Base-by-base conservation (phyloP, 208 protist species). In the Strigomonas oncopelti region DNA sequence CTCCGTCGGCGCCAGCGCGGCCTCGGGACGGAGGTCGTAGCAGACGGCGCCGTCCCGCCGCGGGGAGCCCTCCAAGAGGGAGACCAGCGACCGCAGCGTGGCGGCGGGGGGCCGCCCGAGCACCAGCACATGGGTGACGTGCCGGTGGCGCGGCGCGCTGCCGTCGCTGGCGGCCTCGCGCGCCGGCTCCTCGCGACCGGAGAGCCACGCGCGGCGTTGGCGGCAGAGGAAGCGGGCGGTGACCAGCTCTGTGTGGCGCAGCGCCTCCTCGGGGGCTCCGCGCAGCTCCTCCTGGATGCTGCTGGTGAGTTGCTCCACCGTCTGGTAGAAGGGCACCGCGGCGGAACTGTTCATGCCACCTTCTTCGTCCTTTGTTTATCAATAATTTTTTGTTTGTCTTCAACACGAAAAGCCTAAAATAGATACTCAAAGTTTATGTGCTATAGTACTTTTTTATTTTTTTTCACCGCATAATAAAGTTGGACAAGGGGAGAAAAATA, bases 151-250 rank as follows among this genome's bases (percentile, higher is more conserved):
- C 54, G 25, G n/a, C 28, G 32, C 1, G 32, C 54, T 8, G 25
- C 2, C 31, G 27, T n/a, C 32, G 51, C 62, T 38, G 11, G n/a
- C 55, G 16, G 20, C 54, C 4, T 22, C 54, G 28, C 9, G 42
- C 42, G 13, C 65, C 4, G 61, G 61, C 9, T 55, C 45, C 28
- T 74, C 66, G 9, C 28, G 25, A 3, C 71, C 71, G 24, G 34
- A 24, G 25, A 78, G 58, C 16, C 72, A 74, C 7, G 75, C 80
- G n/a, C 61, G 73, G 22, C 76, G 72, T 61, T 82, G 69, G 1
- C 72, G 64, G 8, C 71, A 72, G 56, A 86, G 45, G 54, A 75
- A 80, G 32, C 84, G 63, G 9, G 72, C 69, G 32, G 82, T 80
- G 20, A 75, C 32, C n/a, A 84, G 75, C 28, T 77, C 72, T 16